Evolutionary conservation across 2,329 filamentous ascomycete genomes (phyloP), one percentile per base, ranked within the genome.

Genomic region (Coniochaeta ligniaria): DNA sequence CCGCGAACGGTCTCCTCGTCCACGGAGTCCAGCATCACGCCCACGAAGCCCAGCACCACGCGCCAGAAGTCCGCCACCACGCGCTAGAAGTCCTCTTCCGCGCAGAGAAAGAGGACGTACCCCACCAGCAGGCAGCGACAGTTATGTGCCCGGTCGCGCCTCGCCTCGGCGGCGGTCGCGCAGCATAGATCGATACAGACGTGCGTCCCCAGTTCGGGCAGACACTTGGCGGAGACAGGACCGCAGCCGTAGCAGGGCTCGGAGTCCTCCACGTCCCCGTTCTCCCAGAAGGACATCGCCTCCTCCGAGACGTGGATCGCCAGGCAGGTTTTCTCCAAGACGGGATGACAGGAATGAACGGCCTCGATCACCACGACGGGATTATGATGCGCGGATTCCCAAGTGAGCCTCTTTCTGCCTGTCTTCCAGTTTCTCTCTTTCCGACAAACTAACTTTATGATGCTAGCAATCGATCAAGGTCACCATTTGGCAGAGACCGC

Each of bases 401-500:
- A 65, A 68, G 68, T 73, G 20, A 59, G 63, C 62, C 45, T 50
- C 70, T 66, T 69, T 35, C 45, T n/a, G 43, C 17, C 36, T 33
- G 36, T 52, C 58, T 59, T 58, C 52, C 56, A 60, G 60, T 52
- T 35, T 54, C 52, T 52, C 38, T 59, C 28, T 56, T 61, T 24
- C 22, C 5, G 43, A n/a, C n/a, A n/a, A n/a, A n/a, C n/a, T n/a
- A n/a, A n/a, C n/a, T n/a, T n/a, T n/a, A n/a, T 22, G 20, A 47
- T 14, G 16, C 9, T 43, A 24, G 43, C 9, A 11, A 81, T 63
- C 76, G 83, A 66, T 85, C 83, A 26, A 77, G 83, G 56, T 85
- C 83, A 36, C 82, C 83, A 1, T 78, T 76, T 61, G 75, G 75
- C 43, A 74, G 80, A 67, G 80, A 83, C 62, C 77, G 75, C 47